Evolutionary conservation across 2,329 filamentous ascomycete genomes (phyloP).

Genomic region (Exophiala oligosperma): DNA sequence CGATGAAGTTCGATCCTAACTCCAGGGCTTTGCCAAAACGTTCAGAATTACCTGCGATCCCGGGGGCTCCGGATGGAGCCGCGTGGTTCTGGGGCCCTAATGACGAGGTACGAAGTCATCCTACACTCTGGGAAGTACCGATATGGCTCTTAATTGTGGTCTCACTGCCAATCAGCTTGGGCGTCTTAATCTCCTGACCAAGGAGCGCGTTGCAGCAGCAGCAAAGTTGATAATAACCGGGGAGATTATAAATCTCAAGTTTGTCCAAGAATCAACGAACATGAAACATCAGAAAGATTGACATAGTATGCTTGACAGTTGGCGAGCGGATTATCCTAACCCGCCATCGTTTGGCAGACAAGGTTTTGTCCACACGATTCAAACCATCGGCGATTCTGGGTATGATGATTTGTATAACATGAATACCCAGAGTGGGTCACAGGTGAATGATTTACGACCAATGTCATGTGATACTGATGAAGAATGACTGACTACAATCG

Average conservation of each 20-base stretch:
- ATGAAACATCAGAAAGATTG: not conserved
- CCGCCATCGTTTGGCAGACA: conserved; percentile 53
- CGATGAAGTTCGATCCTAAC: too few relatives aligned
- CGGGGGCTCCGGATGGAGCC: too few relatives aligned
- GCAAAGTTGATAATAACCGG: conserved; percentile 54
- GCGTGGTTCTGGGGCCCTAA: too few relatives aligned
- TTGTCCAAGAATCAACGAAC: not conserved
- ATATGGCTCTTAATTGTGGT: too few relatives aligned
- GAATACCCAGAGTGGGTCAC: conserved; percentile 49
- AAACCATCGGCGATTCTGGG: conserved; percentile 35
- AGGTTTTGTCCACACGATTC: conserved; percentile 56
- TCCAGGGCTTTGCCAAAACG: too few relatives aligned
- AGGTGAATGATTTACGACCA: not conserved
- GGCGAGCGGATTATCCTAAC: conserved; percentile 53
- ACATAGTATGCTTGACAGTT: conserved; percentile 15
- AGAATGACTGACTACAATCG: not conserved
- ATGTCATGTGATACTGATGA: not conserved
- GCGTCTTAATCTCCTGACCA: conserved; percentile 57
- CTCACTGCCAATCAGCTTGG: conserved; percentile 36
- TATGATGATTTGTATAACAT: conserved; percentile 46
- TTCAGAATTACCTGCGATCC: too few relatives aligned
- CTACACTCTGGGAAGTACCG: too few relatives aligned
- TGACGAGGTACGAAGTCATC: too few relatives aligned
- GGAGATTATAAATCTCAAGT: conserved; percentile 55
- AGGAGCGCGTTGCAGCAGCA: conserved; percentile 53